phyloP scores from a whole-genome alignment of 1,284 basidiomycete genomes.

The Apiotrichum veenhuisii region DNA sequence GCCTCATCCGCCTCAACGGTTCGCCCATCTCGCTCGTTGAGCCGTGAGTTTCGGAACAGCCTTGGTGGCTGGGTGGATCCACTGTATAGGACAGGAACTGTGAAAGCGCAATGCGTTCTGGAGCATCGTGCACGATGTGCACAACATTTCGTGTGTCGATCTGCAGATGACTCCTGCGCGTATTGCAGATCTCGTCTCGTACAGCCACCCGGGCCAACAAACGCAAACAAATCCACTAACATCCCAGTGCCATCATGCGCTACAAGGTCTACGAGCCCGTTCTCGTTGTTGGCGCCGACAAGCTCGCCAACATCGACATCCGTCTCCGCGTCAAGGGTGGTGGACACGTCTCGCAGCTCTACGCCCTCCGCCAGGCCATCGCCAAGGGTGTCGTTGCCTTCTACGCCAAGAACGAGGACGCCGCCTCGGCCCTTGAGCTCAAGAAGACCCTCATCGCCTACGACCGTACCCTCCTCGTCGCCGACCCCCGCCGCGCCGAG shows the following conservation, averaged over 20 bases:
- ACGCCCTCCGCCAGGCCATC: conserved; percentile 98
- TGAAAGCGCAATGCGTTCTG: not conserved
- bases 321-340: conserved; percentile 98
- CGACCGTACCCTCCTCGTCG: conserved; percentile 91
- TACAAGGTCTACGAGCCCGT: conserved; percentile 98
- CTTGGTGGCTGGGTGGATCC: not conserved
- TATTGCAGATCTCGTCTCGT: too few species aligned
- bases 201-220: too few species aligned
- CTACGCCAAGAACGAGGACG: conserved; percentile 99
- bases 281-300: conserved; percentile 81
- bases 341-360: conserved; percentile 98
- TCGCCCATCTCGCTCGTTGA: conserved; percentile 92
- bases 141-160: too few species aligned
- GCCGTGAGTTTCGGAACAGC: conserved; percentile 53
- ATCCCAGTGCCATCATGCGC: conserved; percentile 72
- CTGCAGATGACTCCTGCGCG: too few species aligned
- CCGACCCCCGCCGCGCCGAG: conserved; percentile 98
- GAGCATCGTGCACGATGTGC: too few species aligned
- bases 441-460: conserved; percentile 96
- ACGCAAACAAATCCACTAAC: conserved; percentile 11
- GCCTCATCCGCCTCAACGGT: conserved; percentile 95
- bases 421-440: conserved; percentile 90
- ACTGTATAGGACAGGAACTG: not conserved
- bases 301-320: conserved; percentile 84
- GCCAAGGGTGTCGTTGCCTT: conserved; percentile 95